Evolutionary conservation across 2,329 filamentous ascomycete genomes (phyloP), one percentile per base, ranked within the genome.

Genomic region (Aspergillus phoenicis): DNA sequence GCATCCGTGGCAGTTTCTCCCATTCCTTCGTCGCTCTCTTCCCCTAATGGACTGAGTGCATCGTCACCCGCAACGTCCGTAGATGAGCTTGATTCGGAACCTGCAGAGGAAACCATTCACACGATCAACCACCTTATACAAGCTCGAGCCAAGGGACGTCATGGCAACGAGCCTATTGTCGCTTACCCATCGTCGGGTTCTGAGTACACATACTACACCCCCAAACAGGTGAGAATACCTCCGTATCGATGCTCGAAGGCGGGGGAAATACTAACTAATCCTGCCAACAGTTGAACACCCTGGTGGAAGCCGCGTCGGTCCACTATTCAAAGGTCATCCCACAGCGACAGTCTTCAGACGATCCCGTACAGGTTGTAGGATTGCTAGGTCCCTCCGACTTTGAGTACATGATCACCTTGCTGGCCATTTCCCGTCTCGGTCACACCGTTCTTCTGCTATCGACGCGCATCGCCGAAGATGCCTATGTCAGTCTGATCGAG

Each of bases 361-460:
- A 70, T 45, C 58, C 67, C 0, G 67, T 70, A 5, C 64, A 66
- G 39, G 67, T 71, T 0, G 66, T 71, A 24, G 68, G 64, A 1
- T 49, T 71, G 17, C 65, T 71, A 4, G 68, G 66, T 5, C 62
- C 64, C 1, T 71, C 69, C 2, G 65, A 69, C 24, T 67, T 70
- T 36, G 67, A 70, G 30, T 71, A 70, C 17, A 30, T 69, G 24
- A 63, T 69, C 30, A 67, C 67, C 3, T 41, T 71, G 8, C 60
- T 67, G 39, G 68, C 68, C 2, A 30, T 71, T 8, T 63, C 64
- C 2, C 59, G 67, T 13, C 45, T 71, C 3, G 69, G 69, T 1
- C 68, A 70, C 41, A 69, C 69, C 2, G 67, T 69, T 5, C 64
- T 71, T 1, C 57, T 69, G 5, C 59, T 71, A 7, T 71, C 69